These are phyloP conservation scores for Ophiostoma perfectum DNA, from an alignment of 2,329 filamentous ascomycete genomes.

Conservation along the genomic window DNA sequence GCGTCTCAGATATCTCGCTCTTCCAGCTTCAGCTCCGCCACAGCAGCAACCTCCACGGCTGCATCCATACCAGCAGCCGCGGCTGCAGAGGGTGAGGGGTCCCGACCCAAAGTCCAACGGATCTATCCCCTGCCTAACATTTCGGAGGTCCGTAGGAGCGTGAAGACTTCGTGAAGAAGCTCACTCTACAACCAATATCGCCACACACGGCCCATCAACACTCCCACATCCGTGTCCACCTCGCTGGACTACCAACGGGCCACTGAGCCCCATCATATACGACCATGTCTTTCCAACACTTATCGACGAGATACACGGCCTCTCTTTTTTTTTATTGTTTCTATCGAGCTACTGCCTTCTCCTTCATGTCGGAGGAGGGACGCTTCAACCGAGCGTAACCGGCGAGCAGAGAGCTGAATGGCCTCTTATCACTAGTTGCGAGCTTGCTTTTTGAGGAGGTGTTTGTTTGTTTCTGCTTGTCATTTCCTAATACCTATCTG, in stretches of 20 bases:
- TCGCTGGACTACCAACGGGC: no score
- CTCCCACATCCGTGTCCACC: not conserved
- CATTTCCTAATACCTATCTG: not conserved
- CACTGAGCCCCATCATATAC: not conserved
- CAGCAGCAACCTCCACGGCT: constrained; percentile 29
- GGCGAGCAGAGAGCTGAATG: not conserved
- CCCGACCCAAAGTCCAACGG: constrained; percentile 34
- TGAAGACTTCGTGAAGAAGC: constrained; percentile 20
- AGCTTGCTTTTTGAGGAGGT: not conserved
- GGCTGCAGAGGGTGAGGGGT: constrained; percentile 28
- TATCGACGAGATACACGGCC: not conserved
- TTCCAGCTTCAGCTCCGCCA: constrained; percentile 40
- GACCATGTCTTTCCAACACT: not conserved
- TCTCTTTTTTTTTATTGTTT: not conserved
- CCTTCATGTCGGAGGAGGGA: not conserved
- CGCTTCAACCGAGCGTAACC: not conserved
- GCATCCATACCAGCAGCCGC: constrained; percentile 20
- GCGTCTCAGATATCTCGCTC: constrained; percentile 49
- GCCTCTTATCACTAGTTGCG: not conserved
- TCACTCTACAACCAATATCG: not conserved
- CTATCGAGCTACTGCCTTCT: no score
- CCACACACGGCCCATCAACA: not conserved
- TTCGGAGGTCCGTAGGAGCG: constrained; percentile 38
- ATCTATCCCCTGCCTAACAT: constrained; percentile 36
- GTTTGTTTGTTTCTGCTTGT: not conserved